Percentiles rank a stretch among this genome's conserved stretches.
phyloP scores from a whole-genome alignment of 176 grass and related monocot species.

The Calamus simplicifolius region DNA sequence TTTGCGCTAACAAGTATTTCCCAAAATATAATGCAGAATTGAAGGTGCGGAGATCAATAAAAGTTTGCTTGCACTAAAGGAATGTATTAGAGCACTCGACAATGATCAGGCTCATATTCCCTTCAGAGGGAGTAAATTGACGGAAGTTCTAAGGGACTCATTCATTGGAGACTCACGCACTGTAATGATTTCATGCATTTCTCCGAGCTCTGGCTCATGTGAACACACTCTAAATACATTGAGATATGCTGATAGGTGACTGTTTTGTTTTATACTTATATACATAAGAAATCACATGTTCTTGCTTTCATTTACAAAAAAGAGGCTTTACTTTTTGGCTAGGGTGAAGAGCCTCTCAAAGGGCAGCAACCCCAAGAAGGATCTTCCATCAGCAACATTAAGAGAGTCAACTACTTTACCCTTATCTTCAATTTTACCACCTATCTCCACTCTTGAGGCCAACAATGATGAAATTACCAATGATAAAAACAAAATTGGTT shows the following conservation, averaged over 20 bases:
- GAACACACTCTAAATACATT: slow-evolving; percentile 97
- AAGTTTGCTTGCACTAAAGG: slow-evolving; percentile 97
- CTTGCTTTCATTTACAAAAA: not conserved
- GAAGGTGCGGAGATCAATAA: slow-evolving; percentile 99
- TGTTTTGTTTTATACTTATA: slow-evolving; percentile 3
- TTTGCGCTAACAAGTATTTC: slow-evolving; percentile 12
- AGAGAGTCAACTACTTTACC: slow-evolving; percentile 56
- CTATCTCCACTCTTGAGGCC: slow-evolving; percentile 35
- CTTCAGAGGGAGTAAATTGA: slow-evolving; percentile 96
- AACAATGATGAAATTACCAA: slow-evolving; percentile 35
- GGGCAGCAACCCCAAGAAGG: slow-evolving; percentile 68
- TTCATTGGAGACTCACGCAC: slow-evolving; percentile 92
- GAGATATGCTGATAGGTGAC: slow-evolving; percentile 96
- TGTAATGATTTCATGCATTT: slow-evolving; percentile 99
- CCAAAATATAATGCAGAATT: slow-evolving; percentile 51
- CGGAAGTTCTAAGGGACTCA: slow-evolving; percentile 91
- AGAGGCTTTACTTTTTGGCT: slow-evolving; percentile 2
- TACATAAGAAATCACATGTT: too few species aligned
- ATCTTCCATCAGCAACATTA: slow-evolving; percentile 40
- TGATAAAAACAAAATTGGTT: slow-evolving; percentile 56
- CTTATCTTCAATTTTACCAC: slow-evolving; percentile 34
- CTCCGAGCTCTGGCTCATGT: slow-evolving; percentile 94
- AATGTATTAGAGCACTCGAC: slow-evolving; percentile 97
- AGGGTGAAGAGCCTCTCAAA: slow-evolving; percentile 97
- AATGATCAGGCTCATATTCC: slow-evolving; percentile 98